These are phyloP conservation scores for Penicillium capsulatum DNA, from an alignment of 2,329 filamentous ascomycete species.

Conservation along the genomic window DNA sequence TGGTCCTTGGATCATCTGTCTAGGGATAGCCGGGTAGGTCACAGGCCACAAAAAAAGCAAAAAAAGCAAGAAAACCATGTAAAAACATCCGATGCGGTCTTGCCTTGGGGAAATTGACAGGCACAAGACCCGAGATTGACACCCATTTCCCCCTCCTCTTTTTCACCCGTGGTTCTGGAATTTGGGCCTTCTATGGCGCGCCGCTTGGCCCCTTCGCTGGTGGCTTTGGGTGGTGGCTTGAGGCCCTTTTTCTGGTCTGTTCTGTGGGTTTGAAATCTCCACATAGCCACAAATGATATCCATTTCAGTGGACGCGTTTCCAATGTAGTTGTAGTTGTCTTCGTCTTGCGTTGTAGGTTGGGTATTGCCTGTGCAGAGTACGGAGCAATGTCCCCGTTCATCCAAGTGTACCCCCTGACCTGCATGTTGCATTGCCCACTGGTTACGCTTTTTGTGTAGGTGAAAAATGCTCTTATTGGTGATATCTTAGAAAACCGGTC, in stretches of 20 bases:
- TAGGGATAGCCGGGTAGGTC: conserved; percentile 9
- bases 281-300: conserved; percentile 17
- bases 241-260: conserved; percentile 13
- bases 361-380: too few relatives aligned
- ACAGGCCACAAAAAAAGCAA: conserved; percentile 27
- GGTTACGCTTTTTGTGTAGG: too few relatives aligned
- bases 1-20: too few relatives aligned
- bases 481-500: too few relatives aligned
- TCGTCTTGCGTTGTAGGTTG: too few relatives aligned
- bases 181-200: conserved; percentile 5
- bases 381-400: too few relatives aligned
- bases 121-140: conserved; percentile 22
- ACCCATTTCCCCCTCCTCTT: conserved; percentile 7
- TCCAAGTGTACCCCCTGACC: too few relatives aligned
- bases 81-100: conserved; percentile 22
- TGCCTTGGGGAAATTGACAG: conserved; percentile 9
- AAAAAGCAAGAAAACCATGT: conserved; percentile 25
- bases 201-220: neutral
- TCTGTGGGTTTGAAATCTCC: conserved; percentile 18
- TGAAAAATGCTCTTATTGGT: too few relatives aligned
- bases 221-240: neutral
- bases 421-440: too few relatives aligned
- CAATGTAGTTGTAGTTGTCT: too few relatives aligned
- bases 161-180: conserved; percentile 20
- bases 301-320: conserved; percentile 10